Evolutionary conservation across 2,329 filamentous ascomycete species (phyloP), one percentile per base, ranked within the genome.

Genomic region (Rhynchosporium agropyri): DNA sequence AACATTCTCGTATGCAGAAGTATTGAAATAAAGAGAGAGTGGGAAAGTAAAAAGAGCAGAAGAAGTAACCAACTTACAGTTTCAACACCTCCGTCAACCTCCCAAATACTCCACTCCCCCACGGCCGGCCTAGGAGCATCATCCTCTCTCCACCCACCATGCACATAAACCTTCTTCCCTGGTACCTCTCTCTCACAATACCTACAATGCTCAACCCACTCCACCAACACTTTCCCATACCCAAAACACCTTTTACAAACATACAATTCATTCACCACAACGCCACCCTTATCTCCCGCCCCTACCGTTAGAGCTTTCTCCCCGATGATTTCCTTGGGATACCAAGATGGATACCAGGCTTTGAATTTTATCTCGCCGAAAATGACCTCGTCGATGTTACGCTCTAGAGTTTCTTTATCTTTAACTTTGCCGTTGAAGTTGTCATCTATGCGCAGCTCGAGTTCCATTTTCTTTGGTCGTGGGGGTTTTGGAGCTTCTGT

Each of bases 201-300:
- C 31, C 79, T 79, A 20, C 85, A 80, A 70, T 89, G 87, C 26
- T 79, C 79, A 71, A 80, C 80, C 83, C 84, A 88, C 1, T 81
- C 77, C 26, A 83, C 78, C 12, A 86, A 74, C 71, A 87, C 85
- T 67, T 81, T 84, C 42, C 89, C 89, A 76, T 99, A 99, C 74
- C 93, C 94, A 81, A 98, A 98, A 79, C 95, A 99, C 81, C 86
- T 89, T 40, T 91, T 89, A 74, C 95, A 99, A 40, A 98, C 90
- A 71, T 93, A 96, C 7, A 98, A 79, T 61, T 87, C 79, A 67
- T 89, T 85, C 15, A 91, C 82, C 70, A 85, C 67, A 20, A 71
- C 67, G 1, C 66, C 68, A 28, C 63, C 68, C 10, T 66, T 65
- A 26, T 69, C 61, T 36, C 65, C 59, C 29, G 62, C 60, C n/a